A percentile compares a stretch with the other conserved stretches of the same genome.
These are phyloP conservation scores for Nematodospora valgi DNA, from an alignment of 805 yeast genomes.

Conservation along the genomic window DNA sequence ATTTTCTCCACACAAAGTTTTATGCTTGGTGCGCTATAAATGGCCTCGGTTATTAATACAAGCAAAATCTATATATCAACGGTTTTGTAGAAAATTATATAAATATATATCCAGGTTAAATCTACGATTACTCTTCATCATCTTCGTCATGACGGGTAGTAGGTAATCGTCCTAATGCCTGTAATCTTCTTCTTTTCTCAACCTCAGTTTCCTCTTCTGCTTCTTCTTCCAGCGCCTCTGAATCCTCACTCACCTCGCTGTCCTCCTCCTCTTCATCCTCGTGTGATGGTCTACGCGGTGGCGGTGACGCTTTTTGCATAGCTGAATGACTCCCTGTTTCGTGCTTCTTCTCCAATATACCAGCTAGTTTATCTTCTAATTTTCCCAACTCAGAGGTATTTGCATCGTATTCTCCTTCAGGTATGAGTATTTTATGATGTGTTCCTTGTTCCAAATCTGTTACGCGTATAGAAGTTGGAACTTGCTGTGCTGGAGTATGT, in stretches of 20 bases:
- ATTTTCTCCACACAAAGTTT: constrained; percentile 1
- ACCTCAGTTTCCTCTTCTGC: constrained; percentile 54
- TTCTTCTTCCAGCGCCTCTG: constrained; percentile 20
- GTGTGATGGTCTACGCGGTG: constrained; percentile 1
- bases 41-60: too few species aligned
- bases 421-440: constrained; percentile 3
- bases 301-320: constrained; percentile 3
- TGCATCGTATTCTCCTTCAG: constrained; percentile 1
- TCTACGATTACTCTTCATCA: constrained; percentile 34
- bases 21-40: background rate
- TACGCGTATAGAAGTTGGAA: constrained; percentile 10
- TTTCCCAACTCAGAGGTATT: constrained; percentile 5
- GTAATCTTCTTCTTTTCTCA: constrained; percentile 60
- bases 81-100: background rate
- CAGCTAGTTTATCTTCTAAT: constrained; percentile 4
- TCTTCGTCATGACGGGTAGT: constrained; percentile 43
- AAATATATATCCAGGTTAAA: background rate
- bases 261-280: constrained; percentile 12
- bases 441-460: constrained; percentile 5
- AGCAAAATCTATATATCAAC: background rate
- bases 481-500: constrained; percentile 1
- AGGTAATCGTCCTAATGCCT: constrained; percentile 47
- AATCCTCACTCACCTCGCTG: constrained; percentile 16
- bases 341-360: constrained; percentile 2
- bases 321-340: background rate